Conservation (phyloP, 2,329 filamentous ascomycete species). For the Dactylellina parvicollis region DNA sequence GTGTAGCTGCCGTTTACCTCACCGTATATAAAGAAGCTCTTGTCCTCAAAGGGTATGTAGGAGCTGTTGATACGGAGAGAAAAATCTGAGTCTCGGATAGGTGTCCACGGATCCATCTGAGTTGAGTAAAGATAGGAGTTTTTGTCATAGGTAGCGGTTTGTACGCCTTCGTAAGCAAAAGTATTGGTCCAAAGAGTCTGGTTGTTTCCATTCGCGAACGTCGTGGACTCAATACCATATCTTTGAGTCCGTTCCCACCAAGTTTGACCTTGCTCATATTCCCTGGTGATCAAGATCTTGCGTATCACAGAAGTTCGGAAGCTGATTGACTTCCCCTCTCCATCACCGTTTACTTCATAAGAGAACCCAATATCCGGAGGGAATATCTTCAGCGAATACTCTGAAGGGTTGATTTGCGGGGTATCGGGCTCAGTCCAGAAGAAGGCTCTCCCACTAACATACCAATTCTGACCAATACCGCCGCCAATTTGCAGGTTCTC, state of each 20-base stretch:
- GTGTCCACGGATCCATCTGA: neutral
- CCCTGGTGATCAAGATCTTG: neutral
- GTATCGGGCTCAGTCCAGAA: slow-evolving; percentile 72
- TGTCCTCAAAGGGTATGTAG: slow-evolving; percentile 22
- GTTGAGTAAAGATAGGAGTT: neutral
- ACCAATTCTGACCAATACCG: slow-evolving; percentile 74
- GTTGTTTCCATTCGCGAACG: slow-evolving; percentile 43
- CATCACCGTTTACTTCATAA: slow-evolving; percentile 10
- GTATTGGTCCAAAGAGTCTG: slow-evolving; percentile 32
- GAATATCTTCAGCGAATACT: slow-evolving; percentile 10
- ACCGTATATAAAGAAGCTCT: slow-evolving; percentile 44
- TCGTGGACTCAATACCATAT: slow-evolving; percentile 25
- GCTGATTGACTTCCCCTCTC: slow-evolving; percentile 1
- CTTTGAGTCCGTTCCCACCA: slow-evolving; percentile 15
- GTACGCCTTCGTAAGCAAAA: slow-evolving; percentile 3
- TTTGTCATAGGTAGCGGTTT: neutral
- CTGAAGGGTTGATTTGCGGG: slow-evolving; percentile 64
- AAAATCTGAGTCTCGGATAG: slow-evolving; percentile 11
- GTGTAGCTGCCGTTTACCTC: slow-evolving; percentile 33
- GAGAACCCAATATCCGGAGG: slow-evolving; percentile 10
- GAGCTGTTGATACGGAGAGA: slow-evolving; percentile 25
- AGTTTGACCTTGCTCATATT: neutral
- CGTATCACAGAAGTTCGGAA: slow-evolving; percentile 28
- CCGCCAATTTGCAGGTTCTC: slow-evolving; percentile 27
- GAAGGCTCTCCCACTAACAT: slow-evolving; percentile 81